phyloP scores from a whole-genome alignment of 495 filamentous ascomycete species.

The Cercophora newfieldiana region DNA sequence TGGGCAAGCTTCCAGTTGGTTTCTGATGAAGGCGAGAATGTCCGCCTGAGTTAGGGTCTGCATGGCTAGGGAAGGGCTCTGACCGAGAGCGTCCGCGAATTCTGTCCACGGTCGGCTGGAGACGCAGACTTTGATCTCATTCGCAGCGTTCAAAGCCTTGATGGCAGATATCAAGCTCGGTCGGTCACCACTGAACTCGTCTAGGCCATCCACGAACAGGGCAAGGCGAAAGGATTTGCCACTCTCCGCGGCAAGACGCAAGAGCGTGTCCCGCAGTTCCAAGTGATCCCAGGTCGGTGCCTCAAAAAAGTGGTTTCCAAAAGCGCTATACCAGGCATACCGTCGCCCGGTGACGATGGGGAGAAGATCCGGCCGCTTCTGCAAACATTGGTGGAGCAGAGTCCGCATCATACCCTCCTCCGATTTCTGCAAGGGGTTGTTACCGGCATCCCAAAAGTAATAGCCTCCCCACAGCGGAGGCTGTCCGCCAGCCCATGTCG shows the following conservation, averaged over 20 bases:
- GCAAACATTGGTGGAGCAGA: not conserved
- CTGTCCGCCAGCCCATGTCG: no score
- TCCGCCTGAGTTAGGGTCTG: slow-evolving; percentile 12
- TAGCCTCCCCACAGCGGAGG: no score
- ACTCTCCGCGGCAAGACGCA: not conserved
- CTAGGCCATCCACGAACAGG: slow-evolving; percentile 21
- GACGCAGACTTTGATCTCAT: slow-evolving; percentile 19
- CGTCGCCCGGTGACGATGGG: not conserved
- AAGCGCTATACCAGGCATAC: not conserved
- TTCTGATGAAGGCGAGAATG: not conserved
- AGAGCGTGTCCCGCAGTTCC: not conserved
- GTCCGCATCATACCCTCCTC: slow-evolving; percentile 3
- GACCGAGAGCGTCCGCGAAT: slow-evolving; percentile 16
- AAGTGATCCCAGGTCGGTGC: not conserved
- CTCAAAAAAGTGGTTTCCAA: not conserved
- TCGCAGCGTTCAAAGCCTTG: not conserved
- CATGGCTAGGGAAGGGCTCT: slow-evolving; percentile 11
- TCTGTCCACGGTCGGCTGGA: slow-evolving; percentile 21
- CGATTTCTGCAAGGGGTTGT: not conserved
- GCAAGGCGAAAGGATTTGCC: slow-evolving; percentile 2
- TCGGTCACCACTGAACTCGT: slow-evolving; percentile 8
- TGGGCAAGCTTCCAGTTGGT: not conserved
- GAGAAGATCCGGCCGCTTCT: not conserved
- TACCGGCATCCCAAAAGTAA: no score
- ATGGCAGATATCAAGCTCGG: not conserved